Evolutionary conservation across 768 basidiomycete species (phyloP).

Genomic region (Boletus sensibilis): DNA sequence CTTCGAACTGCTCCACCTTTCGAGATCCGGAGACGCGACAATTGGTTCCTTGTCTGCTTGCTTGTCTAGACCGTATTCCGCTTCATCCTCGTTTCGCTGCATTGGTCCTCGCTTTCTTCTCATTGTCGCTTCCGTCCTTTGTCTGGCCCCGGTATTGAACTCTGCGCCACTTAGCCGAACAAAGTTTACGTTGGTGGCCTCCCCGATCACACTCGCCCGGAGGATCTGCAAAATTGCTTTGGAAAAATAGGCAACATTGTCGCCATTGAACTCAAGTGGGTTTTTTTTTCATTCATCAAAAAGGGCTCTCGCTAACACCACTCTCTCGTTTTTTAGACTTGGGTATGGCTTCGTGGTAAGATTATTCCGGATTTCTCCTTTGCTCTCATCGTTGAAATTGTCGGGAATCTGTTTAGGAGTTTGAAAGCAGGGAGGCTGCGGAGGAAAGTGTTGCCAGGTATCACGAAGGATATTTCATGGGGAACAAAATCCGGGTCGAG

Average conservation of each 20-base stretch:
- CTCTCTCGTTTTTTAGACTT: conserved; percentile 44
- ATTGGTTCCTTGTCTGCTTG: conserved; percentile 37
- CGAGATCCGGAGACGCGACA: conserved; percentile 25
- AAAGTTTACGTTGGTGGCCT: conserved; percentile 92
- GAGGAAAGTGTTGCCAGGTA: conserved; percentile 88
- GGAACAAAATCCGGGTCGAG: conserved; percentile 88
- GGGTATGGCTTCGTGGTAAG: conserved; percentile 91
- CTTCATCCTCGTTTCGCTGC: conserved; percentile 29
- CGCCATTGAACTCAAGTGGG: conserved; percentile 79
- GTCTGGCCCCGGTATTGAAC: conserved; percentile 61
- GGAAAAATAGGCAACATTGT: conserved; percentile 77
- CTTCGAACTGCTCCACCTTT: conserved; percentile 28
- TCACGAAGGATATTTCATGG: conserved; percentile 88
- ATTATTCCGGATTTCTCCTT: conserved; percentile 1
- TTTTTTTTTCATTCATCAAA: conserved; percentile 20
- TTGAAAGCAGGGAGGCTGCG: conserved; percentile 75
- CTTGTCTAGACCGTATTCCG: conserved; percentile 37
- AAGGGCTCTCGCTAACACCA: conserved; percentile 12
- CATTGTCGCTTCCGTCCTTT: conserved; percentile 47
- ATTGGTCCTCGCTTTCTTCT: conserved; percentile 44
- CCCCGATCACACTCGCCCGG: conserved; percentile 81
- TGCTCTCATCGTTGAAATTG: background rate
- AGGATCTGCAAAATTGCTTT: conserved; percentile 84
- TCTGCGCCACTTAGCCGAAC: conserved; percentile 79
- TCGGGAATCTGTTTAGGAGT: conserved; percentile 54